Evolutionary conservation across 1,139 yeast genomes (phyloP), one percentile per base, ranked within the genome.

Genomic region (Geotrichum candidum): DNA sequence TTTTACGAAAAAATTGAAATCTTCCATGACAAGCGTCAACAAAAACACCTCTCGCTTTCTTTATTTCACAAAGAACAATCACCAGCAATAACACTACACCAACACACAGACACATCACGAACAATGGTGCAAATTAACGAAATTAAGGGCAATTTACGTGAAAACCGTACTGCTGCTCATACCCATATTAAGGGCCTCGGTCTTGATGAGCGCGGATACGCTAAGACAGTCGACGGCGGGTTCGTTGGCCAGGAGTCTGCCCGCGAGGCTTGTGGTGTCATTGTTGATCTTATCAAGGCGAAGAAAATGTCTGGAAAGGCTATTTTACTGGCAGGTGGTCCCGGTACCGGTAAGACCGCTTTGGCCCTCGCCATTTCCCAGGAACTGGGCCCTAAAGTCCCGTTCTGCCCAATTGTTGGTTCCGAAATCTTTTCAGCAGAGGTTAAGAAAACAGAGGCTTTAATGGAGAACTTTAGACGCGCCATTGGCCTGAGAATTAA

Each of bases 341-440:
- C 99, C 22, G 98, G 98, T 2, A 92, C 98, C 3, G 99, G 99
- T 72, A 94, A 94, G 76, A 94, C 99, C 0, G 99, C 99, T 0
- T 80, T 94, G 71, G 98, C 99, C 0, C 78, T 95, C 63, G 99
- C 98, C 0, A 87, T 95, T 62, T 90, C 98, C 1, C 99, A 94
- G 74, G 99, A 94, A 74, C 80, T 94, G 69, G 99, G 99, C 1
- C 97, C 99, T 54, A 94, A 94, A 72, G 99, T 94, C 60, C 99
- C 99, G 56, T 94, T 94, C 73, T 92, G 97, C 73, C 99, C 99
- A 5, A 87, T 94, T 71, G 99, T 95, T 41, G 99, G 99, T 31
- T 85, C 92, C 61, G 99, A 94, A 75, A 80, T 94, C 67, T 94
- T 87, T 74, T 88, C 96, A n/a, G 96, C 96, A 3, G 99, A 94